Base-by-base conservation (phyloP, 495 filamentous ascomycete species). In the Amphirosellinia nigrospora region DNA sequence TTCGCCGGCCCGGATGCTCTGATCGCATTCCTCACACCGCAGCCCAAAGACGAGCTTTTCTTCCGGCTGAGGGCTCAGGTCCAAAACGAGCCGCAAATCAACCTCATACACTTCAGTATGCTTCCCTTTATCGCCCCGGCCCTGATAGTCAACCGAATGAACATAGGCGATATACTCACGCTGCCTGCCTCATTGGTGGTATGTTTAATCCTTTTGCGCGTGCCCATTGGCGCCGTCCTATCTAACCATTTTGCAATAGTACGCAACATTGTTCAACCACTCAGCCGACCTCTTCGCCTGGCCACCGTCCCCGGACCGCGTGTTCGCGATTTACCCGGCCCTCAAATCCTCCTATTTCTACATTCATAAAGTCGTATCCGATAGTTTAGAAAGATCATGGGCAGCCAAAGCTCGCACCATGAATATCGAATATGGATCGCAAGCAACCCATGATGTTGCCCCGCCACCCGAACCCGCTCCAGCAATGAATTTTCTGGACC, bases 291-390 rank as follows among this genome's bases (percentile, higher is more conserved):
- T 78, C 15, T 65, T 74, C 5, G 39, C 64, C 19, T 97, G 93
- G 93, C 93, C 93, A 16, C 92, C 92, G 0, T 92, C 88, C 28
- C 86, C 91, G 3, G 84, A 87, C n/a, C 87, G 92, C 84, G 89
- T 89, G 19, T 82, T 96, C 68, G 84, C 88, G 0, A 74, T 89
- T 3, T 83, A 94, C 46, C 93, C 93, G 1, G 88, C 88, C 64
- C 69, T 94, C 36, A 89, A 92, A 45, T 82, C 87, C 26, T 81
- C 86, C 30, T 96, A 97, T 78, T 85, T 87, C 61, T 80, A 83
- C n/a, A 76, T 91, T 41, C 91, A 92, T 72, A 84, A 88, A n/a
- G 82, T 83, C 30, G 19, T 92, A 8, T 91, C 93, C 71, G 87
- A 84, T 19, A 78, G 82, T 23, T 75, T 89, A 36, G 91, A 94